Evolutionary conservation across 345 rosid genomes (phyloP), one percentile per base, ranked within the genome.

Genomic region (Turritis glabra): DNA sequence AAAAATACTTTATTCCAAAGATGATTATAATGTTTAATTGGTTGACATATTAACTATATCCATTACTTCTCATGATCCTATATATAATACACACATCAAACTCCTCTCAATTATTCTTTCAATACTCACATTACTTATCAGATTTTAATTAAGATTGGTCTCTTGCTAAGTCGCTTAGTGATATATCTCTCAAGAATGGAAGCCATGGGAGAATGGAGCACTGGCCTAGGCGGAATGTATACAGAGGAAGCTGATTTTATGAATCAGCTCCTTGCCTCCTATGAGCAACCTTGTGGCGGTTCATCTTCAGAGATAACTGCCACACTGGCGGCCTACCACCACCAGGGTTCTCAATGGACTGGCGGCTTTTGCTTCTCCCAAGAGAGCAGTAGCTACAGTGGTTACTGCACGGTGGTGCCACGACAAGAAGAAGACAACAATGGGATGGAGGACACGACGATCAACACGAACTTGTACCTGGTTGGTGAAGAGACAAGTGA

Each of bases 211-310:
- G 90, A 85, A 26, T 90, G 96, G 95, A 53, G 44, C 63, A 81
- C 80, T 41, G 80, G 75, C 62, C 77, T 87, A 2, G 68, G 84
- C 22, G 91, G 85, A 54, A 76, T 86, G 75, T 80, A 73, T 59
- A 61, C 74, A 43, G 94, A 92, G 50, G 98, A 93, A 77, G 83
- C 86, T 50, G 88, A 93, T 58, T 86, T 90, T 85, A 79, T 87
- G 90, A 86, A 85, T 33, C 88, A 87, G 26, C 78, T 90, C 78
- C 87, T 88, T 1, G 82, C 79, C 2, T 77, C 79, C 29, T 78
- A 51, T 69, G 75, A 81, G 2, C 58, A 72, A 19, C 57, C 81
- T 5, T 23, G 63, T 63, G 73, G 69, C 75, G 60, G 67, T 58
- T 69, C 71, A 14, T 40, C 63, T 5, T 32, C 69, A 48, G 59